Evolutionary conservation across 225 moss, liverwort and hornwort species (phyloP).

Genomic region (Marchantia polymorpha): DNA sequence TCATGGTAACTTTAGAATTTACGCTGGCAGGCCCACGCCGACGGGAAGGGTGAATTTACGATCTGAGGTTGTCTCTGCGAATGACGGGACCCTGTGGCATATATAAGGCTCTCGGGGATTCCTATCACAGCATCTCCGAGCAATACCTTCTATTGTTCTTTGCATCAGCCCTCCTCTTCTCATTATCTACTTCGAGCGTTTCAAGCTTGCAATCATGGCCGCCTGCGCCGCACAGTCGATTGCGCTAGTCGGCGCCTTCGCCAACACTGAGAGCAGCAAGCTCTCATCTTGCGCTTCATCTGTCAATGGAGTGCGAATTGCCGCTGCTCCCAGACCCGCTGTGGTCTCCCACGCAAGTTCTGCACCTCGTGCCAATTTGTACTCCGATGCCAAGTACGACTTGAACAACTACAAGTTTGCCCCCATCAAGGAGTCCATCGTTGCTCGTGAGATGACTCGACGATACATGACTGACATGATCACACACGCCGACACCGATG

Average conservation of each 20-base stretch:
- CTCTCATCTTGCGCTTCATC: conserved; percentile 27
- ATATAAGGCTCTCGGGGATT: too few relatives aligned
- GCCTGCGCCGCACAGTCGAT: conserved; percentile 17
- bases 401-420: conserved; percentile 83
- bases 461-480: conserved; percentile 99
- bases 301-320: conserved; percentile 30
- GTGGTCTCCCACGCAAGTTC: neutral
- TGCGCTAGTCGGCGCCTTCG: conserved; percentile 21
- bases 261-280: conserved; percentile 17
- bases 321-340: conserved; percentile 21
- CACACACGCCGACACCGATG: conserved; percentile 86
- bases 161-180: too few relatives aligned
- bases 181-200: too few relatives aligned
- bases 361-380: conserved; percentile 50
- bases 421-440: conserved; percentile 92
- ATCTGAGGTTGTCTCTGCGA: too few relatives aligned
- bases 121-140: too few relatives aligned
- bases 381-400: conserved; percentile 74
- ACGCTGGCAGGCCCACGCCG: too few relatives aligned
- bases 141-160: too few relatives aligned
- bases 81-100: too few relatives aligned
- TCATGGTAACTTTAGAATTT: too few relatives aligned
- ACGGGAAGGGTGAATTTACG: too few relatives aligned
- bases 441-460: conserved; percentile 76
- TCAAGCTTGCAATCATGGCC: conserved; percentile 25